Evolutionary conservation across 805 yeast species (phyloP).

Genomic region (Pichia exigua): DNA sequence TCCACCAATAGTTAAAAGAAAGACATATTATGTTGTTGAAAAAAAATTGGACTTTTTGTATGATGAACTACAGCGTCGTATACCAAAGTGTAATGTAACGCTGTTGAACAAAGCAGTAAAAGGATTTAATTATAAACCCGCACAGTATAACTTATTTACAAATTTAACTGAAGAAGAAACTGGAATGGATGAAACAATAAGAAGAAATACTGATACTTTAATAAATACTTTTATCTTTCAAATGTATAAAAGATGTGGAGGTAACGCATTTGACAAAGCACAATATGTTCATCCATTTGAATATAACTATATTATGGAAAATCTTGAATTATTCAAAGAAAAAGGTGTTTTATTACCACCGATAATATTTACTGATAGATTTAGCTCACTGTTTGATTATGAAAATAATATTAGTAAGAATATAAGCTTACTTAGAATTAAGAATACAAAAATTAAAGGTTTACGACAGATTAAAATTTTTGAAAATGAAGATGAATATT

Average conservation of each 20-base stretch:
- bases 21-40: slow-evolving; percentile 7
- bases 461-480: slow-evolving; percentile 14
- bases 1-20: background rate
- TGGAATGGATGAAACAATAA: slow-evolving; percentile 3
- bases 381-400: slow-evolving; percentile 7
- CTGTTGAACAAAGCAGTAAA: slow-evolving; percentile 5
- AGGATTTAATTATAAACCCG: slow-evolving; percentile 14
- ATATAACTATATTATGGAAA: slow-evolving; percentile 16
- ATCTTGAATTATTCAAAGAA: slow-evolving; percentile 8
- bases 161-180: slow-evolving; percentile 4
- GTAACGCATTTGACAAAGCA: slow-evolving; percentile 9
- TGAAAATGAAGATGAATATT: slow-evolving; percentile 14
- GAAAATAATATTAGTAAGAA: slow-evolving; percentile 1
- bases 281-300: slow-evolving; percentile 22
- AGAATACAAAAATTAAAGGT: slow-evolving; percentile 11
- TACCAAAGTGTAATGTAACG: slow-evolving; percentile 2
- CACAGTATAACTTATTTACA: slow-evolving; percentile 11
- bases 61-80: slow-evolving; percentile 3
- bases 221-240: slow-evolving; percentile 17
- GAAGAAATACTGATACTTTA: slow-evolving; percentile 12
- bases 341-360: slow-evolving; percentile 12
- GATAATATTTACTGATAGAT: slow-evolving; percentile 12
- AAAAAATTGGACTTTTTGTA: slow-evolving; percentile 14
- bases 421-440: slow-evolving; percentile 4
- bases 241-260: slow-evolving; percentile 13